Conservation (phyloP, 495 filamentous ascomycete genomes). For the Penicillium salamii region DNA sequence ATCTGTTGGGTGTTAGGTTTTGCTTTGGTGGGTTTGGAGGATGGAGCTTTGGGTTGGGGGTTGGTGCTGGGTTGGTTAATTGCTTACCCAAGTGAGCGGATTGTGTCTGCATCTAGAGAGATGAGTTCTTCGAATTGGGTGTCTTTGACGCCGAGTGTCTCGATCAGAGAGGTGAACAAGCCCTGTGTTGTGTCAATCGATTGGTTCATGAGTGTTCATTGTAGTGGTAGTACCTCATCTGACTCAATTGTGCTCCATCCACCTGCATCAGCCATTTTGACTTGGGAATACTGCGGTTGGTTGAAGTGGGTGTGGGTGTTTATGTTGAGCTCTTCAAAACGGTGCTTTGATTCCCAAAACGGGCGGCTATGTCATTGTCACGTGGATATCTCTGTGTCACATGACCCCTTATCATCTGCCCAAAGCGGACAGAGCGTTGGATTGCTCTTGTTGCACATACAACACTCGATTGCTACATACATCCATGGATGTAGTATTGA, state of each 20-base stretch:
- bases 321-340: background rate
- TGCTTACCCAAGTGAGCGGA: conserved; percentile 61
- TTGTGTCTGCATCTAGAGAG: conserved; percentile 75
- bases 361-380: conserved; percentile 11
- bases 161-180: conserved; percentile 91
- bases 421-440: too few species aligned
- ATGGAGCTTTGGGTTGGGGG: background rate
- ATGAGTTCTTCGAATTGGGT: conserved; percentile 98
- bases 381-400: too few species aligned
- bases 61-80: background rate
- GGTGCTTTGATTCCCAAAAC: conserved; percentile 7
- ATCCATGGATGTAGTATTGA: too few species aligned
- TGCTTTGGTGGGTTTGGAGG: conserved; percentile 3
- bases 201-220: background rate
- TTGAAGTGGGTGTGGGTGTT: background rate
- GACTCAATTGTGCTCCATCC: conserved; percentile 86
- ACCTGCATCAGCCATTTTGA: conserved; percentile 42
- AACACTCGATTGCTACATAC: too few species aligned
- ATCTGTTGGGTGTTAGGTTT: conserved; percentile 42
- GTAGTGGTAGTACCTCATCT: conserved; percentile 68
- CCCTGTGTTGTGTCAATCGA: conserved; percentile 54
- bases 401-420: too few species aligned
- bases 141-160: conserved; percentile 86
- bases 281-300: background rate
- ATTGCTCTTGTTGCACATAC: too few species aligned